Conservation (phyloP, 2,329 filamentous ascomycete species). For the Rhinocladiella mackenziei region DNA sequence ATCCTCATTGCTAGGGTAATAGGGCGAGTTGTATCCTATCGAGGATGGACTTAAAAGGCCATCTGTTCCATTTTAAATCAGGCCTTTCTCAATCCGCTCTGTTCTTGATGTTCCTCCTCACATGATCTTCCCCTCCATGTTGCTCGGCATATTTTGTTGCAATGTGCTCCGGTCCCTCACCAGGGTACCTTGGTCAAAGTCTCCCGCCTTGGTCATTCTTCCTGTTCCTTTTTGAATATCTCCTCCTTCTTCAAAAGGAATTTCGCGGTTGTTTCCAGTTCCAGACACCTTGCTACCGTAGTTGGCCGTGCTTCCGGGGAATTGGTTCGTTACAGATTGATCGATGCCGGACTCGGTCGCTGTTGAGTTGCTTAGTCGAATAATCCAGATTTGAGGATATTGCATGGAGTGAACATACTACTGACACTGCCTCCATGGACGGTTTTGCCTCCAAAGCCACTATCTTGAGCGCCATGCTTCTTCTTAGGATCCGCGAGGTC, state of each 20-base stretch:
- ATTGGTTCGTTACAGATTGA: constrained; percentile 38
- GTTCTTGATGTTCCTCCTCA: constrained; percentile 22
- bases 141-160: constrained; percentile 12
- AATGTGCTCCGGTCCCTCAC: constrained; percentile 28
- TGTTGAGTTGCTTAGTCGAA: constrained; percentile 1
- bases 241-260: constrained; percentile 43
- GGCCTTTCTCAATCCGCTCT: background rate
- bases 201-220: constrained; percentile 36
- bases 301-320: constrained; percentile 37
- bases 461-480: constrained; percentile 34
- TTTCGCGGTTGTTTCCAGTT: constrained; percentile 38
- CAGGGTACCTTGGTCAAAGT: constrained; percentile 33
- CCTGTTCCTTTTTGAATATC: constrained; percentile 26
- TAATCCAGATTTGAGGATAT: no score
- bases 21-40: no score
- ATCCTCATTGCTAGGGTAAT: no score
- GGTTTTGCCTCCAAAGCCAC: constrained; percentile 30
- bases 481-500: constrained; percentile 41
- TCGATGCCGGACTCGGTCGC: constrained; percentile 41
- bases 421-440: constrained; percentile 37
- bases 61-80: no score
- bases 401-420: constrained; percentile 31
- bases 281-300: constrained; percentile 37
- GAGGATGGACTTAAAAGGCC: no score
- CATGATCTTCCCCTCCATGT: constrained; percentile 23